phyloP scores from a whole-genome alignment of 257 asterid species.

The Avicennia marina region DNA sequence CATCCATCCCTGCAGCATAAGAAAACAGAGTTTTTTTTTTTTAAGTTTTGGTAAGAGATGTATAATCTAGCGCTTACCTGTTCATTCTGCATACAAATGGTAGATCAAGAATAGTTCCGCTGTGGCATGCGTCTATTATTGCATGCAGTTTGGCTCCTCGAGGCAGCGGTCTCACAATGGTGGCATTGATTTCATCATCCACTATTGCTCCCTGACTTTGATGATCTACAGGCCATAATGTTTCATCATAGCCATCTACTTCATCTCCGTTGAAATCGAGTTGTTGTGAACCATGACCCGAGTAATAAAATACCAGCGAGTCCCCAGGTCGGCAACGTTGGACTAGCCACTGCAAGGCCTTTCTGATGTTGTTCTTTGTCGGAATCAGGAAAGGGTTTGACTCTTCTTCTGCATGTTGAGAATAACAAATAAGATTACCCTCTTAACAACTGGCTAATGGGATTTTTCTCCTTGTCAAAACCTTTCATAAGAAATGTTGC shows the following conservation, averaged over 20 bases:
- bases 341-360: constrained; percentile 54
- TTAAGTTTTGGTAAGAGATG: not conserved
- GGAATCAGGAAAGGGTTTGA: constrained; percentile 40
- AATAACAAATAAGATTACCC: too few relatives aligned
- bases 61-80: constrained; percentile 24
- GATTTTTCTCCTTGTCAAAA: too few relatives aligned
- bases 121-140: constrained; percentile 55
- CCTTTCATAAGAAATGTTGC: too few relatives aligned
- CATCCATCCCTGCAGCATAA: constrained; percentile 33
- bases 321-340: constrained; percentile 59
- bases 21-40: not conserved
- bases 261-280: constrained; percentile 37
- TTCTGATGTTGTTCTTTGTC: constrained; percentile 45
- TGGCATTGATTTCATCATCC: constrained; percentile 59
- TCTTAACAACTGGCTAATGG: too few relatives aligned
- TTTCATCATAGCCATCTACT: constrained; percentile 54
- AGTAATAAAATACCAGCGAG: constrained; percentile 54
- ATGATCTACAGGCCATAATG: constrained; percentile 53
- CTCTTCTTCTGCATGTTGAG: constrained; percentile 41
- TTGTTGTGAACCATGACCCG: constrained; percentile 57
- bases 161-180: constrained; percentile 53
- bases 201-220: constrained; percentile 38
- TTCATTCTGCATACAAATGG: constrained; percentile 50
- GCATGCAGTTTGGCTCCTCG: constrained; percentile 55
- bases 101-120: constrained; percentile 59